phyloP scores from a whole-genome alignment of 306 rosid species.

The Ceratonia siliqua region DNA sequence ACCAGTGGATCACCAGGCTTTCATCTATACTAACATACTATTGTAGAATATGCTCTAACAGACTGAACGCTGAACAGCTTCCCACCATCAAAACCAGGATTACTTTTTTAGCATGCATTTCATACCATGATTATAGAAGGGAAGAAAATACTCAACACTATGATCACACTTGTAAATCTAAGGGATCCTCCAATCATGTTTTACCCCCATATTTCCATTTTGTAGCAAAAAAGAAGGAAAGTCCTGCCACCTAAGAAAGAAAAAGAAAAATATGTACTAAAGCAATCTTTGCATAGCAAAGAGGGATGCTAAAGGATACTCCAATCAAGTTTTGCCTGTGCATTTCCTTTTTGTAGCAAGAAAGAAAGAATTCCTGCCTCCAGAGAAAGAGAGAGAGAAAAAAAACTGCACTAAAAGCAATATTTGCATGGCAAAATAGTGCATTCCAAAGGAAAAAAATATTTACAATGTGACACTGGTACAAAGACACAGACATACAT shows the following conservation, averaged over 20 bases:
- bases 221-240: background rate
- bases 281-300: background rate
- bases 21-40: conserved; percentile 11
- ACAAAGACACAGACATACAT: background rate
- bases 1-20: background rate
- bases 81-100: background rate
- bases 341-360: background rate
- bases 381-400: background rate
- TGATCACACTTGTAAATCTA: background rate
- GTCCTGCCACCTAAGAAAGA: background rate
- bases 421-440: background rate
- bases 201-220: background rate
- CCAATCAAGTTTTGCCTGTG: background rate
- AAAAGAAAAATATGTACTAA: background rate
- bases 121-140: conserved; percentile 2
- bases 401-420: background rate
- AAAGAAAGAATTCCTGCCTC: background rate
- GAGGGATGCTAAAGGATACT: background rate
- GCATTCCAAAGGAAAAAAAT: conserved; percentile 8
- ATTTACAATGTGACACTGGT: background rate
- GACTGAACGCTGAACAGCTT: background rate
- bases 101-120: background rate
- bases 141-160: background rate
- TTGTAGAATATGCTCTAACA: conserved; percentile 2
- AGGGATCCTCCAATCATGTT: background rate